Evolutionary conservation across 495 filamentous ascomycete species (phyloP).

Genomic region (Clavariopsis aquatica): DNA sequence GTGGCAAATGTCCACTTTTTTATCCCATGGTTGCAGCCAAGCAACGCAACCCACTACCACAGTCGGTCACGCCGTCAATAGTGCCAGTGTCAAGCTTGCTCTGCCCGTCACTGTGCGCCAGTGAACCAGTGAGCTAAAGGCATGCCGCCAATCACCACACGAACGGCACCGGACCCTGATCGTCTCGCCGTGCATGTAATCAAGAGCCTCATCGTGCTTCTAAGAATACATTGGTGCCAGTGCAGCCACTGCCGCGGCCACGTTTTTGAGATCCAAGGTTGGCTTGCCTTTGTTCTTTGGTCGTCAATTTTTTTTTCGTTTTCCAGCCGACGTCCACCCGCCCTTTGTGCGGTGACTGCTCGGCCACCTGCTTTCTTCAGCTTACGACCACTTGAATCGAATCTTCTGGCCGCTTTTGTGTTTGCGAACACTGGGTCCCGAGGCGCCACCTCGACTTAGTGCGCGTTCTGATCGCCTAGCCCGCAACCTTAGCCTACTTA

Average conservation of each 20-base stretch:
- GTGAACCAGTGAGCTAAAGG: neutral
- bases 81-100: too few species aligned
- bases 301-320: neutral
- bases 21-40: neutral
- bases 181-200: neutral
- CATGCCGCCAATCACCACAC: neutral
- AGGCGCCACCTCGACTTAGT: neutral
- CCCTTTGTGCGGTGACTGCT: constrained; percentile 9
- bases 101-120: neutral
- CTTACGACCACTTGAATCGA: constrained; percentile 6
- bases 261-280: constrained; percentile 15
- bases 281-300: neutral
- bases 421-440: constrained; percentile 12
- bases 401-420: constrained; percentile 28
- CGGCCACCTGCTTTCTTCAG: constrained; percentile 7
- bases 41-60: neutral
- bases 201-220: neutral
- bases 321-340: constrained; percentile 18
- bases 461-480: constrained; percentile 6
- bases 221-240: constrained; percentile 2
- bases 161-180: neutral
- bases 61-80: neutral
- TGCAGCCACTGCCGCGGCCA: constrained; percentile 22
- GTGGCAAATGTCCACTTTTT: constrained; percentile 7
- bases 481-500: neutral